Evolutionary conservation across 768 basidiomycete species (phyloP).

Genomic region (Leccinum disarticulatum): DNA sequence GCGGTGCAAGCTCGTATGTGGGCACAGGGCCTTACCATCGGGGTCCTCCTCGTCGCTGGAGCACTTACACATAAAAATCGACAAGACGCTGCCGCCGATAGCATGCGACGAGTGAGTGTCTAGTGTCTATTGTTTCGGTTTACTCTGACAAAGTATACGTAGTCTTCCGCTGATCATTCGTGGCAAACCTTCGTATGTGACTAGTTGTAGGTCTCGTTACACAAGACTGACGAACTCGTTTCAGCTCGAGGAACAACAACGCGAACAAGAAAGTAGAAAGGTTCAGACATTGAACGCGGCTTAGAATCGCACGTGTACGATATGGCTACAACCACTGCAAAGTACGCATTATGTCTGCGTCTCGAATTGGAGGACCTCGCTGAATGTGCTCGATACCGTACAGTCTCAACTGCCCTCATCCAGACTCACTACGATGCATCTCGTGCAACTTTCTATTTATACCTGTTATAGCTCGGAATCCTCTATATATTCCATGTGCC

Average conservation of each 20-base stretch:
- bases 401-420: too few relatives aligned
- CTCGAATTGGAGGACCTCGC: too few relatives aligned
- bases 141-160: neutral
- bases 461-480: too few relatives aligned
- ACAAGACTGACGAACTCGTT: neutral
- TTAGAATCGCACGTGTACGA: neutral
- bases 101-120: slow-evolving; percentile 24
- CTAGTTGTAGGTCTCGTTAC: neutral
- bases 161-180: slow-evolving; percentile 29
- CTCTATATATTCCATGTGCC: too few relatives aligned
- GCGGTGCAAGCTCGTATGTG: slow-evolving; percentile 88
- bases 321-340: neutral
- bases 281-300: slow-evolving; percentile 7
- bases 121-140: too few relatives aligned
- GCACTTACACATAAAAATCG: slow-evolving; percentile 56
- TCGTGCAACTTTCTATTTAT: too few relatives aligned
- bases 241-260: slow-evolving; percentile 31
- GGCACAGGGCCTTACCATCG: slow-evolving; percentile 82
- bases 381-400: too few relatives aligned
- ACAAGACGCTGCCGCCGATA: slow-evolving; percentile 34
- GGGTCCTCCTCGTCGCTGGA: slow-evolving; percentile 69
- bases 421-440: too few relatives aligned
- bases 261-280: slow-evolving; percentile 21
- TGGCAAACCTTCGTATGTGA: slow-evolving; percentile 30
- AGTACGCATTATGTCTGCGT: too few relatives aligned